A percentile compares a stretch with the other conserved stretches of the same genome.
Evolutionary conservation across 306 rosid genomes (phyloP).

Genomic region (Glycine tomentella): DNA sequence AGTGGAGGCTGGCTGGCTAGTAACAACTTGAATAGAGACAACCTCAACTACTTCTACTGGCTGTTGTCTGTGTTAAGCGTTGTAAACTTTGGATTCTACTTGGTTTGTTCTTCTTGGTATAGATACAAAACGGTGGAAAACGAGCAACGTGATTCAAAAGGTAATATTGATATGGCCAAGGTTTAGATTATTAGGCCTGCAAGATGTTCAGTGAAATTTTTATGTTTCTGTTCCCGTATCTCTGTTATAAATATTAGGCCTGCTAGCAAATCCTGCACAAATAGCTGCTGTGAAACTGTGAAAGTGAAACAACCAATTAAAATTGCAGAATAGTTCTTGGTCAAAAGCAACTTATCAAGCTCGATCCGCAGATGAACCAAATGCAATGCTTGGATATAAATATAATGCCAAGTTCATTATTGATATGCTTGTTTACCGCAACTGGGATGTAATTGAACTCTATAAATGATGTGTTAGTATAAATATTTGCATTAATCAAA

Average conservation of each 20-base stretch:
- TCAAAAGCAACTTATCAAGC: not conserved
- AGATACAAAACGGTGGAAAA: constrained; percentile 69
- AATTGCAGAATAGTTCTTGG: not conserved
- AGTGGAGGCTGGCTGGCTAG: constrained; percentile 82
- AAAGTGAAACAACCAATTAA: not conserved
- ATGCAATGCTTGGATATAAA: not conserved
- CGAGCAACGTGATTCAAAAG: constrained; percentile 45
- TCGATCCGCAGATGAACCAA: not conserved
- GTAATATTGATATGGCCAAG: constrained; percentile 33
- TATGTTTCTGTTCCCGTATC: constrained; percentile 10
- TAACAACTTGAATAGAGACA: constrained; percentile 73
- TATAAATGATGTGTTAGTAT: not conserved
- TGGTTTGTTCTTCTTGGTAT: constrained; percentile 73
- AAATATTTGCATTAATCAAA: not conserved
- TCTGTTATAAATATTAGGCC: not conserved
- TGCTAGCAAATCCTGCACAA: constrained; percentile 1
- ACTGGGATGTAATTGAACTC: not conserved
- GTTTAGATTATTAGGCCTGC: constrained; percentile 34
- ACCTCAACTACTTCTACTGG: constrained; percentile 71
- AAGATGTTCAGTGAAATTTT: constrained; percentile 15
- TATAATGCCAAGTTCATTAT: not conserved
- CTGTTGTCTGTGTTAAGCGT: constrained; percentile 63
- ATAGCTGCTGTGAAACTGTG: not conserved
- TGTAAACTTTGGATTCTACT: constrained; percentile 61
- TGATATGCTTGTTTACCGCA: not conserved